These are phyloP conservation scores for Fusarium sulawesiense DNA, from an alignment of 2,329 filamentous ascomycete genomes.

Conservation along the genomic window DNA sequence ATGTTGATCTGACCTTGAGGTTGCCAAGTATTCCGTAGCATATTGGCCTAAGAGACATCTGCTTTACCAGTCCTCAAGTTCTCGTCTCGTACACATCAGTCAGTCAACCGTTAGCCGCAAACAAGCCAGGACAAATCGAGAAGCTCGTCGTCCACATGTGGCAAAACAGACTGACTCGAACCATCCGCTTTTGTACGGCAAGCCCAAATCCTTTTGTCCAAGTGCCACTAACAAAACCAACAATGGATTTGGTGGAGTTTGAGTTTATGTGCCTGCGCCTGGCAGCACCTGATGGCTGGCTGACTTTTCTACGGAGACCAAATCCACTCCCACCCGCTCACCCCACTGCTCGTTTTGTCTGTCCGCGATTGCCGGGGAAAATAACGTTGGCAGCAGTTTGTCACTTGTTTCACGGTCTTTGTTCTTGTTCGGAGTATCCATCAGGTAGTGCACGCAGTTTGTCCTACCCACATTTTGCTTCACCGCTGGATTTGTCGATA, in stretches of 20 bases:
- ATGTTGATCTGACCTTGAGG: neutral
- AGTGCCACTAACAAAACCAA: conserved; percentile 11
- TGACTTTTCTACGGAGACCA: conserved; percentile 3
- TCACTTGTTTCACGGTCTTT: conserved; percentile 14
- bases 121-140: neutral
- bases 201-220: conserved; percentile 5
- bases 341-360: neutral
- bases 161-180: conserved; percentile 26
- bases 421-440: conserved; percentile 6
- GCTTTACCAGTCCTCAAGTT: neutral
- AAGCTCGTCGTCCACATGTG: conserved; percentile 1
- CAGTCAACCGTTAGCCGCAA: neutral
- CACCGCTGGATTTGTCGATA: conserved; percentile 9
- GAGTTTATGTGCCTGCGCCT: conserved; percentile 28
- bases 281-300: conserved; percentile 6
- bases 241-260: conserved; percentile 17
- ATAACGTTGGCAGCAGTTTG: neutral
- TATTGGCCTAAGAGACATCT: neutral
- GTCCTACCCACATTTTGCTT: conserved; percentile 14
- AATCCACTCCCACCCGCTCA: neutral
- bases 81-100: neutral
- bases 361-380: neutral
- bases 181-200: conserved; percentile 12
- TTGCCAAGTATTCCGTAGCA: neutral
- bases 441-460: neutral